Evolutionary conservation across 768 basidiomycete genomes (phyloP).

Genomic region (Leucocoprinus birnbaumii): DNA sequence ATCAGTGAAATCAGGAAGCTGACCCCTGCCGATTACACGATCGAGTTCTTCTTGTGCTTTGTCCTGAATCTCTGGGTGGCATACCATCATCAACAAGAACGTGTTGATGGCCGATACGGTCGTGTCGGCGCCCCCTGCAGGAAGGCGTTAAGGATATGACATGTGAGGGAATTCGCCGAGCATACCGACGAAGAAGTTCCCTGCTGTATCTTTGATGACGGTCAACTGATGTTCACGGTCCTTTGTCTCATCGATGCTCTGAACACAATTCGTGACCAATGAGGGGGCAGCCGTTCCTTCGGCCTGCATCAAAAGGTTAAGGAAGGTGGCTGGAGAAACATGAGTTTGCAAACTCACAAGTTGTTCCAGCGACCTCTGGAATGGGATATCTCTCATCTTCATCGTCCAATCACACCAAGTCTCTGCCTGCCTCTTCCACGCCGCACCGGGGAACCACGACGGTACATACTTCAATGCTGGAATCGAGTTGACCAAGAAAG

Average conservation of each 20-base stretch:
- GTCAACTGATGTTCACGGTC: slow-evolving; percentile 14
- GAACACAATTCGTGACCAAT: slow-evolving; percentile 16
- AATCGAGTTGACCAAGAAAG: slow-evolving; percentile 33
- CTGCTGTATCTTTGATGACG: slow-evolving; percentile 19
- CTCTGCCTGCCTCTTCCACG: slow-evolving; percentile 32
- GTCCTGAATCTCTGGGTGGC: slow-evolving; percentile 18
- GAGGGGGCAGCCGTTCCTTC: slow-evolving; percentile 17
- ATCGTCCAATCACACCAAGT: slow-evolving; percentile 24
- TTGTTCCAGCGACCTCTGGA: slow-evolving; percentile 16
- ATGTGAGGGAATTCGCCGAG: neutral
- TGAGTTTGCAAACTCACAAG: slow-evolving; percentile 16
- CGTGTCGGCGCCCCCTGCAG: slow-evolving; percentile 21
- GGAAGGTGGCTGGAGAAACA: neutral
- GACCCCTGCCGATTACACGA: slow-evolving; percentile 15
- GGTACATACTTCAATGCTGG: slow-evolving; percentile 34
- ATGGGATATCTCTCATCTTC: slow-evolving; percentile 24
- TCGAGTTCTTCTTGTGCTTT: slow-evolving; percentile 25
- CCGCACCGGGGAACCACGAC: slow-evolving; percentile 34
- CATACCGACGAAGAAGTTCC: slow-evolving; percentile 20
- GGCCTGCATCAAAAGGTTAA: slow-evolving; percentile 9
- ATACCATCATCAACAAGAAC: slow-evolving; percentile 18
- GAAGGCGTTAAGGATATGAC: neutral
- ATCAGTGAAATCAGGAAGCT: slow-evolving; percentile 20
- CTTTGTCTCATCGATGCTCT: slow-evolving; percentile 14
- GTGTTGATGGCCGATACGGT: slow-evolving; percentile 19